Base-by-base conservation (phyloP, 179 eudicot species). In the Carnegiea gigantea region DNA sequence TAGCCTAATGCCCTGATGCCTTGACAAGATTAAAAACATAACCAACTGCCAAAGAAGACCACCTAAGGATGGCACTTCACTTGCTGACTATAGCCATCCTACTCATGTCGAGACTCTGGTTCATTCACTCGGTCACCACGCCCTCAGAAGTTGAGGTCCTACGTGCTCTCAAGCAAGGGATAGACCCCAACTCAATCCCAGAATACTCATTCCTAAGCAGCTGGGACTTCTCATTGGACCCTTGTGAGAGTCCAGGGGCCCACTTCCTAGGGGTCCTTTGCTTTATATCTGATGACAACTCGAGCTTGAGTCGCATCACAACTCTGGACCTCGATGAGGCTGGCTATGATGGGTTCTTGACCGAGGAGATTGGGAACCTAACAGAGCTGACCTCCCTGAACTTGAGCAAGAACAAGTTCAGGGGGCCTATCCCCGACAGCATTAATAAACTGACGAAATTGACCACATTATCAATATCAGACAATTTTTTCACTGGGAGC, bases 241-340 rank as follows among this genome's bases (percentile, higher is more conserved):
- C 95, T 1, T 93, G 97, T 13, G 93, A 90, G 54, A 84, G 89
- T 84, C 73, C 89, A 0, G 93, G 93, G 1, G 87, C 87, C 9
- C 88, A 81, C 49, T 93, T 93, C 85, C 90, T 93, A 0, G 97
- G 97, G 13, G 84, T 93, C 78, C 46, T 91, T 6, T 92, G 95
- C 84, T 79, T 84, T 9, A 75, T 83, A 20, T 85, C 91, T 21
- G 84, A 78, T 4, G 93, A 87, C 54, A 87, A 92, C 76, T 80
- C 92, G 30, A 84, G 78, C 72, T 77, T 72, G 78, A 88, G 88
- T 57, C 81, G 90, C 3, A 80, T 93, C 43, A 82, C 87, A 0
- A 86, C 79, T 21, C 82, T 92, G 5, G 89, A 90, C 49, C 89
- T 93, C 0, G 97, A 93, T 21, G 88, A 88, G 0, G 89, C 60